These are phyloP conservation scores for Phtheirospermum japonicum DNA, from an alignment of 257 asterid genomes.

Conservation along the genomic window DNA sequence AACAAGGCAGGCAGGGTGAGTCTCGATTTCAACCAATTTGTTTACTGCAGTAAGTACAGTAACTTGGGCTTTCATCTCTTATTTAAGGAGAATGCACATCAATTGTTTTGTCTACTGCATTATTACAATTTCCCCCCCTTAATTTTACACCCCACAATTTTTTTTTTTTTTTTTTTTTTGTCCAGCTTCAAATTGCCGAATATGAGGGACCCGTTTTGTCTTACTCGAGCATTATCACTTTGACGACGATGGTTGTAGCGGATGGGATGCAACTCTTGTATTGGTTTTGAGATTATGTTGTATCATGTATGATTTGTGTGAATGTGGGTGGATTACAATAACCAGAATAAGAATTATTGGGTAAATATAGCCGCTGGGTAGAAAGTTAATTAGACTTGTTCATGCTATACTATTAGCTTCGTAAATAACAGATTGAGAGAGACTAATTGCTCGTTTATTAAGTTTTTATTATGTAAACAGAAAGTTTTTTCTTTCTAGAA, in stretches of 20 bases:
- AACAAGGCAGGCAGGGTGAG: conserved; percentile 80
- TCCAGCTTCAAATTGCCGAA: conserved; percentile 85
- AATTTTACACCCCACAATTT: no score
- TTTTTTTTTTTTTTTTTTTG: conserved; percentile 6
- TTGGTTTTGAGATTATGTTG: neutral
- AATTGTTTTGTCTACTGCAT: neutral
- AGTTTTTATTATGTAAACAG: neutral
- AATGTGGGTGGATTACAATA: no score
- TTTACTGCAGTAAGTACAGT: conserved; percentile 69
- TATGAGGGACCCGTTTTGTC: conserved; percentile 33
- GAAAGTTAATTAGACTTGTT: no score
- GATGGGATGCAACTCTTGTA: neutral
- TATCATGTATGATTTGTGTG: no score
- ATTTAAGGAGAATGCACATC: neutral
- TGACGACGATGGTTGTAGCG: neutral
- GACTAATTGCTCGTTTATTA: neutral
- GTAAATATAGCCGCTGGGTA: no score
- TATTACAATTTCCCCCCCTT: no score
- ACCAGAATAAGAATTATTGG: no score
- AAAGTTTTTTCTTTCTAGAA: neutral
- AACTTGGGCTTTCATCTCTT: neutral
- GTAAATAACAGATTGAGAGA: no score
- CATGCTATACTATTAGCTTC: neutral
- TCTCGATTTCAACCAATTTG: conserved; percentile 79
- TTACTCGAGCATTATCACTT: neutral